phyloP scores from a whole-genome alignment of 805 yeast genomes.

The Metschnikowia kofuensis region DNA sequence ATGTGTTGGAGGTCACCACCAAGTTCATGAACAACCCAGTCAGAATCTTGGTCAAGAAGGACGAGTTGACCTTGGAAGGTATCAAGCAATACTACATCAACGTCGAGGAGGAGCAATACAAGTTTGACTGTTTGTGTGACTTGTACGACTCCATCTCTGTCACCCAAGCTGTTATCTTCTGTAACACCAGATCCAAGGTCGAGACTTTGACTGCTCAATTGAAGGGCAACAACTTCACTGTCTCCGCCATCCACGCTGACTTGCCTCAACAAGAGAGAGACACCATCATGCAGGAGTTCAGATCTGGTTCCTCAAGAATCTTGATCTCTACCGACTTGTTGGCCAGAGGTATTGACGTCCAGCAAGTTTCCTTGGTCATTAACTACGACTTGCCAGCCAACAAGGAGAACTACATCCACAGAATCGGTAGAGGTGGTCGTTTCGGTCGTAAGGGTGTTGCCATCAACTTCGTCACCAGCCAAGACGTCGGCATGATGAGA shows the following conservation, averaged over 20 bases:
- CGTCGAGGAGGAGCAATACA: slow-evolving; percentile 91
- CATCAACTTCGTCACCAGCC: slow-evolving; percentile 84
- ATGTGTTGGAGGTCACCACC: slow-evolving; percentile 86
- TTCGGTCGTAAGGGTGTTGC: slow-evolving; percentile 99
- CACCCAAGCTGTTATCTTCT: slow-evolving; percentile 97
- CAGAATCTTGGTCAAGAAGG: slow-evolving; percentile 90
- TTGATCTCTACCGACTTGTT: slow-evolving; percentile 94
- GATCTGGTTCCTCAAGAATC: slow-evolving; percentile 89
- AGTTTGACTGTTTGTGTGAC: slow-evolving; percentile 92
- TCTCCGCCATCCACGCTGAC: slow-evolving; percentile 95
- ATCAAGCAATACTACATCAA: slow-evolving; percentile 88
- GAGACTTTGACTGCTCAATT: slow-evolving; percentile 84
- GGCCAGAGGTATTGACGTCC: slow-evolving; percentile 99
- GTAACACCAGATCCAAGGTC: slow-evolving; percentile 94
- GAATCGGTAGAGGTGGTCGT: slow-evolving; percentile 98
- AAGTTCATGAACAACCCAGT: slow-evolving; percentile 93
- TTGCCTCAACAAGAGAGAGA: slow-evolving; percentile 95
- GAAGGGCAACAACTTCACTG: slow-evolving; percentile 80
- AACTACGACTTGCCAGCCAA: slow-evolving; percentile 92
- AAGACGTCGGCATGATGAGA: slow-evolving; percentile 70
- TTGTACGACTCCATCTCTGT: slow-evolving; percentile 91
- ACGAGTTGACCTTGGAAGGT: slow-evolving; percentile 91
- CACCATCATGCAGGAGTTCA: slow-evolving; percentile 90
- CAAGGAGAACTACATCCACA: slow-evolving; percentile 93
- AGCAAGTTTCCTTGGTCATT: slow-evolving; percentile 93